Base-by-base conservation (phyloP, 768 basidiomycete species). In the Polyporus arcularius region DNA sequence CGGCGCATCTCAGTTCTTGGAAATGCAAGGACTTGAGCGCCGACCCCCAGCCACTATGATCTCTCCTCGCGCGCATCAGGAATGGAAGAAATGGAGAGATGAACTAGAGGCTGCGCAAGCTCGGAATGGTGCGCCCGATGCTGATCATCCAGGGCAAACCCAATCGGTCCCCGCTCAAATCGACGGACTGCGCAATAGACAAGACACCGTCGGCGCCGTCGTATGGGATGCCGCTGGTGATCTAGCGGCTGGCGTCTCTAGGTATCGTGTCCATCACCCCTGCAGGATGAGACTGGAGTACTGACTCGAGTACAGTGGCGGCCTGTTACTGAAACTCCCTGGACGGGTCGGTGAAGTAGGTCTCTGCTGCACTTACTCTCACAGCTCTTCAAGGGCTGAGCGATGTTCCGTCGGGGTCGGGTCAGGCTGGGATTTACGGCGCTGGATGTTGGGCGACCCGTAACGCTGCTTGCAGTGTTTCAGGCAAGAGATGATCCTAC, bases 171-270 rank as follows among this genome's bases (percentile, higher is more conserved):
- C 45, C 30, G 63, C 30, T 18, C 14, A 21, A 30, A 16, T 12
- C 9, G 35, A 52, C 11, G 64, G 49, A 58, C 60, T 72, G 66
- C 65, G 68, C 60, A 75, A 74, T 61, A 77, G 85, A 55, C 88
- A 92, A 68, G 92, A 94, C 70, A 94, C 92, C 0, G 92, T 94
- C 6, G 92, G 92, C 15, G 90, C 90, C n/a, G 78, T 91, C 39
- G 85, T 78, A 14, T 84, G 81, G 72, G 78, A 81, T 63, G 65
- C 68, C 1, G 48, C 35, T 2, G 80, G 75, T 4, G 76, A 78
- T 15, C 66, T 86, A 55, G 85, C 87, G 12, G 85, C 88, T n/a
- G 90, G 90, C 2, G 89, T 91, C 15, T 92, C 90, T 32, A 90
- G 88, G 88, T 66, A 52, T 42, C 38, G 12, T 4, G 28, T 14